Percentiles rank a stretch among this genome's conserved stretches.
These are phyloP conservation scores for Cucurbita moschata DNA, from an alignment of 306 rosid species.

Conservation along the genomic window DNA sequence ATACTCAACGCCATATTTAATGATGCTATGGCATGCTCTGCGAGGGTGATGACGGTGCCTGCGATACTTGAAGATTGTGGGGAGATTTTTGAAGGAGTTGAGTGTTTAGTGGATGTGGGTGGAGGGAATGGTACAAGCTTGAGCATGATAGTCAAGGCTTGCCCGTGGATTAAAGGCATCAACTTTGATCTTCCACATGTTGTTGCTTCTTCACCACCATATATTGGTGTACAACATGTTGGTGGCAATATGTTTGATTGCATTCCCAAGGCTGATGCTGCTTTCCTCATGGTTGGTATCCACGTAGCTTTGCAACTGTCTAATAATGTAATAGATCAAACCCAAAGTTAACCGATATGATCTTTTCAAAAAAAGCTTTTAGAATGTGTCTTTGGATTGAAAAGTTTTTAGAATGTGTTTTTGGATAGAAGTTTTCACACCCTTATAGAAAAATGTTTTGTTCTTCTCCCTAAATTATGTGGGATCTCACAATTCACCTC, in stretches of 20 bases:
- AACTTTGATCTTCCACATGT: constrained; percentile 70
- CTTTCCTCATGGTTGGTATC: constrained; percentile 26
- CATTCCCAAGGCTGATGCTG: constrained; percentile 63
- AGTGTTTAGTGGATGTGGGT: constrained; percentile 55
- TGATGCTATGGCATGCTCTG: constrained; percentile 51
- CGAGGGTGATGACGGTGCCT: constrained; percentile 17
- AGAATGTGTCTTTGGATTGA: too few species aligned
- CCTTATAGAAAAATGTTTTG: too few species aligned
- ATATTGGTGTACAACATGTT: constrained; percentile 20
- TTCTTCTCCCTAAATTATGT: too few species aligned
- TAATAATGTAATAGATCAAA: too few species aligned
- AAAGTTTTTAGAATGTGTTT: too few species aligned
- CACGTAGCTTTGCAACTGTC: too few species aligned
- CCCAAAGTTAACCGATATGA: too few species aligned
- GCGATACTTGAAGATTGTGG: constrained; percentile 17
- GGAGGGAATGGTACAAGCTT: constrained; percentile 51
- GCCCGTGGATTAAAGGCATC: constrained; percentile 32
- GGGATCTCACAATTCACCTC: too few species aligned
- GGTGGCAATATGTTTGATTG: constrained; percentile 47
- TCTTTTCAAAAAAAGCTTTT: too few species aligned
- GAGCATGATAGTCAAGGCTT: constrained; percentile 16
- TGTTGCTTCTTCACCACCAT: constrained; percentile 13
- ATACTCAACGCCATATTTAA: constrained; percentile 31
- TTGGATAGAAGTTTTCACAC: too few species aligned
- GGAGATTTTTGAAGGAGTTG: constrained; percentile 32